A percentile compares a stretch with the other conserved stretches of the same genome.
These are phyloP conservation scores for Lactifluus rugatus DNA, from an alignment of 768 basidiomycete species.

Conservation along the genomic window DNA sequence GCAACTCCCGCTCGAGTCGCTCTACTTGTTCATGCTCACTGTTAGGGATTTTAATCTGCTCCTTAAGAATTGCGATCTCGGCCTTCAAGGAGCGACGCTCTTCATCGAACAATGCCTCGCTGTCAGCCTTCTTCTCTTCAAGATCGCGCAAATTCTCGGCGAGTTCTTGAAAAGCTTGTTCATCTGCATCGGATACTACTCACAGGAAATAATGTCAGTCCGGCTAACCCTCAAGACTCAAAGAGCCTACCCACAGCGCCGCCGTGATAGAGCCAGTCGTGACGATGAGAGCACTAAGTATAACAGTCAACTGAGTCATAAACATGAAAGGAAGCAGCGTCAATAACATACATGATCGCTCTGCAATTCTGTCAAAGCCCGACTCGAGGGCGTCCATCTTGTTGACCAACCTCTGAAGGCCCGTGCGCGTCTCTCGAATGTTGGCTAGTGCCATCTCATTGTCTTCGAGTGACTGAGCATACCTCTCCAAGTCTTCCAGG, in stretches of 20 bases:
- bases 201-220: slow-evolving; percentile 4
- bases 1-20: slow-evolving; percentile 53
- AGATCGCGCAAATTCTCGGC: slow-evolving; percentile 53
- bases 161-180: slow-evolving; percentile 64
- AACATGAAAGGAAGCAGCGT: neutral
- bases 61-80: slow-evolving; percentile 47
- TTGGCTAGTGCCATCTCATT: slow-evolving; percentile 38
- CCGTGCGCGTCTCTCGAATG: slow-evolving; percentile 48
- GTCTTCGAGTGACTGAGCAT: slow-evolving; percentile 39
- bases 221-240: neutral
- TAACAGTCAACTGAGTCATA: slow-evolving; percentile 4
- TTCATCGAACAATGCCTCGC: slow-evolving; percentile 50
- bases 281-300: slow-evolving; percentile 66
- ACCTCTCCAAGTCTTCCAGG: slow-evolving; percentile 56
- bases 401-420: slow-evolving; percentile 57
- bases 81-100: slow-evolving; percentile 45
- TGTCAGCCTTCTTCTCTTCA: slow-evolving; percentile 45
- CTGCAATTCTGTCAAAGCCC: slow-evolving; percentile 80
- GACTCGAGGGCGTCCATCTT: slow-evolving; percentile 75
- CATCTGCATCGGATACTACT: slow-evolving; percentile 64
- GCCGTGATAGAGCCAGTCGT: slow-evolving; percentile 53
- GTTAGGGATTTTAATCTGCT: slow-evolving; percentile 34
- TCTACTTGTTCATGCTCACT: slow-evolving; percentile 45
- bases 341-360: slow-evolving; percentile 59
- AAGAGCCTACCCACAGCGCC: slow-evolving; percentile 49